phyloP scores from a whole-genome alignment of 176 grass and related monocot species.

The Alloteropsis semialata region DNA sequence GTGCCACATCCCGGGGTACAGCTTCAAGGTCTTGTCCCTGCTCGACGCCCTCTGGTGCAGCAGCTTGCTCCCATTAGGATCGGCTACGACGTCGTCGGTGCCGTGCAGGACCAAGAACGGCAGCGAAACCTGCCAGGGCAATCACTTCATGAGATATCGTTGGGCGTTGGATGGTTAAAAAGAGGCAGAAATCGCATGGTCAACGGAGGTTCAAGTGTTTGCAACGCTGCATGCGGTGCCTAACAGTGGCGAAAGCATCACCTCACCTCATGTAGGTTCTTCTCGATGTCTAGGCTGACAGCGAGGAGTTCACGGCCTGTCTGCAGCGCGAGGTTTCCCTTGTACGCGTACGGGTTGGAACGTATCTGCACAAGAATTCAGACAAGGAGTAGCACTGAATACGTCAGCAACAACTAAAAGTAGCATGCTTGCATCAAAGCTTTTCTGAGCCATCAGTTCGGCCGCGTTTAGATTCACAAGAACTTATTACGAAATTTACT shows the following conservation, averaged over 20 bases:
- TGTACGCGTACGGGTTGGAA: conserved; percentile 61
- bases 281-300: conserved; percentile 52
- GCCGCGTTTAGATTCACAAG: no score
- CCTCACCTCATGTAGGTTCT: conserved; percentile 57
- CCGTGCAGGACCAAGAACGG: conserved; percentile 78
- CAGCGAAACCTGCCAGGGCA: conserved; percentile 36
- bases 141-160: not conserved
- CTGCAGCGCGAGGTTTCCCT: conserved; percentile 48
- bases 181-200: not conserved
- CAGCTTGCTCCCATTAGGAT: conserved; percentile 54
- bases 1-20: conserved; percentile 81
- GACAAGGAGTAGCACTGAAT: not conserved
- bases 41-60: conserved; percentile 60
- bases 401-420: not conserved
- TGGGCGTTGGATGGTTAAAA: not conserved
- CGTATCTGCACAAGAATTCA: conserved; percentile 32
- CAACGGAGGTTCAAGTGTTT: not conserved
- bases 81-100: conserved; percentile 41
- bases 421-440: not conserved
- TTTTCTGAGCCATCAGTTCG: no score
- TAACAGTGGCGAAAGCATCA: not conserved
- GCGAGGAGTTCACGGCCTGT: conserved; percentile 56
- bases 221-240: not conserved
- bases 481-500: no score
- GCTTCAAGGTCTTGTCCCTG: conserved; percentile 64